Percentiles rank a stretch among this genome's conserved stretches.
Evolutionary conservation across 768 basidiomycete species (phyloP).

Genomic region (Phylloporus arenicola): DNA sequence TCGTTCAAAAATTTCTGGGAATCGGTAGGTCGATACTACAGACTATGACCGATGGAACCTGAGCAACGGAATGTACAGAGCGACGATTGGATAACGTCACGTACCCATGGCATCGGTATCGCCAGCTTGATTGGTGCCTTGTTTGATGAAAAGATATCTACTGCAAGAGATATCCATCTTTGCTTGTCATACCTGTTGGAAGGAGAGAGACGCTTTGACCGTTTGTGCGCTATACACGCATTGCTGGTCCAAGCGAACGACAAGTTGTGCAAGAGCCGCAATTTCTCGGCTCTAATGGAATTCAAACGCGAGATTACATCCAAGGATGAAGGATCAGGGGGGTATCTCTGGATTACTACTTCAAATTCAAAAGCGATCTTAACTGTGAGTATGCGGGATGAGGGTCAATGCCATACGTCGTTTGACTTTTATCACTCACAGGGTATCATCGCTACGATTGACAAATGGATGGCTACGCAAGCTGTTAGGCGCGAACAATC

Average conservation of each 20-base stretch:
- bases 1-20: conserved; percentile 15
- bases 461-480: conserved; percentile 24
- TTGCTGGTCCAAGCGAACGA: conserved; percentile 29
- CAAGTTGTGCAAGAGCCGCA: conserved; percentile 27
- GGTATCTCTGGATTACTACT: conserved; percentile 19
- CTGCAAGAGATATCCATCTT: conserved; percentile 25
- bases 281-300: conserved; percentile 11
- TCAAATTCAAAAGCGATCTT: conserved; percentile 15
- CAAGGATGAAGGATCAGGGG: conserved; percentile 9
- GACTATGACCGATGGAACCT: neutral
- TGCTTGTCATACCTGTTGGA: conserved; percentile 25
- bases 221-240: conserved; percentile 33
- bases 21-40: conserved; percentile 7
- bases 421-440: conserved; percentile 8
- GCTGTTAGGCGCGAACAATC: conserved; percentile 13
- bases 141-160: conserved; percentile 22
- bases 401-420: neutral
- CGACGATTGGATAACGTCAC: conserved; percentile 8
- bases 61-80: conserved; percentile 8
- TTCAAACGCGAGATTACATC: conserved; percentile 18
- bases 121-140: conserved; percentile 31
- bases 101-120: conserved; percentile 24
- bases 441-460: conserved; percentile 26
- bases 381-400: conserved; percentile 10
- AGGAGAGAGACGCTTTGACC: conserved; percentile 20